Conservation (phyloP, 2,329 filamentous ascomycete genomes). For the Metarhizium sp. region DNA sequence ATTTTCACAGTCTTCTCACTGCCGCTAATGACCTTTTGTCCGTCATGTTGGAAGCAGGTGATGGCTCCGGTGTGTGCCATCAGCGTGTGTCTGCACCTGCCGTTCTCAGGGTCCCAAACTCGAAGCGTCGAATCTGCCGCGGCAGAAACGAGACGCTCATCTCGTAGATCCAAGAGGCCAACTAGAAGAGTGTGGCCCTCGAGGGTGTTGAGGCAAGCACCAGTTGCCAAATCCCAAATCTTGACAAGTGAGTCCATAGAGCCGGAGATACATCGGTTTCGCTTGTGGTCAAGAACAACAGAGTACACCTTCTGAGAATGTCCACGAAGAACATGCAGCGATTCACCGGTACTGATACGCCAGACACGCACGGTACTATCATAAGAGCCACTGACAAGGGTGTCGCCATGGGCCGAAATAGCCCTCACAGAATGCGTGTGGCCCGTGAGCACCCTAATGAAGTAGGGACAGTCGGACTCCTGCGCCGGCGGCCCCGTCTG, state of each 20-base stretch:
- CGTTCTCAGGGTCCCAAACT: conserved; percentile 94
- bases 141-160: conserved; percentile 85
- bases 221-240: conserved; percentile 90
- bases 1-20: conserved; percentile 95
- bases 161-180: conserved; percentile 79
- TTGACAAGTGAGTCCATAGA: conserved; percentile 98
- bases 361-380: conserved; percentile 92
- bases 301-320: conserved; percentile 95
- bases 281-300: conserved; percentile 83
- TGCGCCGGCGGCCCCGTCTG: conserved; percentile 68
- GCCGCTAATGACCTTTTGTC: conserved; percentile 90
- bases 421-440: conserved; percentile 92
- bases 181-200: conserved; percentile 91
- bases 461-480: conserved; percentile 83
- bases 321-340: conserved; percentile 72
- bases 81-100: conserved; percentile 80
- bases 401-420: conserved; percentile 90
- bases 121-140: conserved; percentile 91
- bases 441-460: conserved; percentile 75
- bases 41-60: conserved; percentile 97
- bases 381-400: conserved; percentile 94
- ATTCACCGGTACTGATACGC: conserved; percentile 93
- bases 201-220: conserved; percentile 75
- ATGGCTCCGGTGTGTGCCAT: conserved; percentile 95
- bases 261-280: conserved; percentile 92